phyloP scores from a whole-genome alignment of 768 basidiomycete species.

The Exsudoporus frostii region DNA sequence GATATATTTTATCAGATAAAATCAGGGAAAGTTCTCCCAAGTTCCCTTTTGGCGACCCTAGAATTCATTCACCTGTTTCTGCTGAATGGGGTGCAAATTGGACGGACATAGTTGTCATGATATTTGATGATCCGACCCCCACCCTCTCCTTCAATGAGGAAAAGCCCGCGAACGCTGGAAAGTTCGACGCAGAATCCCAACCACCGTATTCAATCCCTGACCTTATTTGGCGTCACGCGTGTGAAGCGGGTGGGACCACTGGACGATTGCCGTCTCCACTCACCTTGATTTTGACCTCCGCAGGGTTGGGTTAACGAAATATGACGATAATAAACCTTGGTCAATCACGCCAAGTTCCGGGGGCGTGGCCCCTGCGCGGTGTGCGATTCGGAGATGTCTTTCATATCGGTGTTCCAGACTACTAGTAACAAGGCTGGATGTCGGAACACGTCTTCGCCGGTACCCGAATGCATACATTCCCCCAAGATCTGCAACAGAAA shows the following conservation, averaged over 20 bases:
- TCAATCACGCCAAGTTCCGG: not conserved
- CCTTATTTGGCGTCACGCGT: not conserved
- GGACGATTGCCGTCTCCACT: not conserved
- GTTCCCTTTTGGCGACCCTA: not conserved
- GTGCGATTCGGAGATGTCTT: not conserved
- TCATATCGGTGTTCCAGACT: not conserved
- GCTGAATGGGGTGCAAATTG: not conserved
- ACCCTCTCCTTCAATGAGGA: too few relatives aligned
- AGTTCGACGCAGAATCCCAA: conserved; percentile 4
- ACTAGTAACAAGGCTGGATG: not conserved
- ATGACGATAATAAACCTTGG: not conserved
- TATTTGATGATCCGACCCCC: conserved; percentile 14
- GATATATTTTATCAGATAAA: conserved; percentile 1
- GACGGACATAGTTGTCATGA: not conserved
- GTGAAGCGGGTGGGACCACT: not conserved
- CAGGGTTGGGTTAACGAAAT: not conserved
- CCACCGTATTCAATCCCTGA: not conserved
- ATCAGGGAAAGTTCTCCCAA: not conserved
- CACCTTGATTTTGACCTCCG: not conserved
- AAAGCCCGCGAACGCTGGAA: not conserved
- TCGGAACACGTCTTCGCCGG: not conserved
- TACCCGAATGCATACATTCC: not conserved
- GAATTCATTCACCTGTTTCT: not conserved
- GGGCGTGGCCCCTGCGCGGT: not conserved
- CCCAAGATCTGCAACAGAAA: not conserved